Conservation (phyloP, 345 rosid species). For the Nasturtium officinale region DNA sequence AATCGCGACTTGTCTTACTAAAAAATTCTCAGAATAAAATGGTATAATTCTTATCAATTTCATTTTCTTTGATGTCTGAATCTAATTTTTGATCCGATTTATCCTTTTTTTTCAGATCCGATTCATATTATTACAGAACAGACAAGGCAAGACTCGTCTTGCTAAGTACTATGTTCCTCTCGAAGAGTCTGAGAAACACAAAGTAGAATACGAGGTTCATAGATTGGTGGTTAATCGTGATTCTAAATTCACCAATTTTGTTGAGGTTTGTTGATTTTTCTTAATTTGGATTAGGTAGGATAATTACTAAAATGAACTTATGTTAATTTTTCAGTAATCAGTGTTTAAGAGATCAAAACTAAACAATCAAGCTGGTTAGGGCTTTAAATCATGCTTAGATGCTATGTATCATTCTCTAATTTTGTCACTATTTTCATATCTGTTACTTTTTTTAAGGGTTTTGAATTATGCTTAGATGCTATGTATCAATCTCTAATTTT, state of each 20-base stretch:
- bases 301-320: not conserved
- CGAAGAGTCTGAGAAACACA: conserved; percentile 98
- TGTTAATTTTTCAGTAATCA: not conserved
- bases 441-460: not conserved
- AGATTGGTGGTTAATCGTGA: conserved; percentile 90
- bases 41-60: not conserved
- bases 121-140: conserved; percentile 91
- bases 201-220: conserved; percentile 98
- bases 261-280: conserved; percentile 66
- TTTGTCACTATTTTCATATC: not conserved
- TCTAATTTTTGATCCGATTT: not conserved
- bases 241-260: conserved; percentile 90
- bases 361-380: not conserved
- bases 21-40: not conserved
- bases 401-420: not conserved
- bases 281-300: not conserved
- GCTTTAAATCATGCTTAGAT: not conserved
- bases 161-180: conserved; percentile 98
- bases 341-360: not conserved
- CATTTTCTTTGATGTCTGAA: not conserved
- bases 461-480: not conserved
- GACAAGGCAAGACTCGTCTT: conserved; percentile 99
- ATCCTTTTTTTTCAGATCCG: conserved; percentile 67
- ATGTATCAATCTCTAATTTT: not conserved
- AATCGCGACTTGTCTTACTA: not conserved